Conservation (phyloP, 164 flowering plant genomes). For the Amborella trichopoda region DNA sequence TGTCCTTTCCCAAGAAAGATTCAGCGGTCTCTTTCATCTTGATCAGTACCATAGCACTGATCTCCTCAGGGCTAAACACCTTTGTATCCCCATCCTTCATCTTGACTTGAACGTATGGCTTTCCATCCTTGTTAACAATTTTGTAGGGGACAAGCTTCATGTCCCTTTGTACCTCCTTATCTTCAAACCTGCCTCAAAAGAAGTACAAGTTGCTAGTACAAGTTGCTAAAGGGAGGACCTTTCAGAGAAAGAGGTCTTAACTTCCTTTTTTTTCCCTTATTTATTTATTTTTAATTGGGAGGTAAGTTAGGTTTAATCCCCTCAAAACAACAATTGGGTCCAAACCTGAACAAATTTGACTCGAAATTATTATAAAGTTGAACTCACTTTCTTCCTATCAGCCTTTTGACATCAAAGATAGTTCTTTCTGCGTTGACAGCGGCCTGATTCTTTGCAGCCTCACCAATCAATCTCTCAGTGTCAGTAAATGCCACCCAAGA, state of each 20-base stretch:
- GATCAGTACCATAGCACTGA: constrained; percentile 30
- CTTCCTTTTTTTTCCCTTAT: too few relatives aligned
- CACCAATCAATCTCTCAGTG: constrained; percentile 32
- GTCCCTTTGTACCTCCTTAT: constrained; percentile 67
- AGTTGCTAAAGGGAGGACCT: constrained; percentile 9
- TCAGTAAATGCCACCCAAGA: constrained; percentile 45
- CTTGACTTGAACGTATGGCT: constrained; percentile 30
- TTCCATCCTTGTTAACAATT: constrained; percentile 42
- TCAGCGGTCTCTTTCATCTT: constrained; percentile 47
- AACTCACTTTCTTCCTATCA: constrained; percentile 31
- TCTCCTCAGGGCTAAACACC: constrained; percentile 61
- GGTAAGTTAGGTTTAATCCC: not conserved
- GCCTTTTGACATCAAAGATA: constrained; percentile 33
- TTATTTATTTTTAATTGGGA: too few relatives aligned
- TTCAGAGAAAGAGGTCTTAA: too few relatives aligned
- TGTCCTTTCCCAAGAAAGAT: constrained; percentile 32
- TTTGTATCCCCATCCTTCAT: constrained; percentile 26
- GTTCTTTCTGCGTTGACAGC: constrained; percentile 34
- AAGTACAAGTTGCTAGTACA: constrained; percentile 26
- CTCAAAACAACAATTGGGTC: not conserved
- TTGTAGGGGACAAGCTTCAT: constrained; percentile 30
- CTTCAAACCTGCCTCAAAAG: constrained; percentile 82
- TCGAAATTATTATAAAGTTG: not conserved
- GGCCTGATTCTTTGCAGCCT: constrained; percentile 43
- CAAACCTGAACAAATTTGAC: constrained; percentile 1